A percentile compares a stretch with the other conserved stretches of the same genome.
Conservation (phyloP, 164 flowering plant species). For the Nelumbo lutea region DNA sequence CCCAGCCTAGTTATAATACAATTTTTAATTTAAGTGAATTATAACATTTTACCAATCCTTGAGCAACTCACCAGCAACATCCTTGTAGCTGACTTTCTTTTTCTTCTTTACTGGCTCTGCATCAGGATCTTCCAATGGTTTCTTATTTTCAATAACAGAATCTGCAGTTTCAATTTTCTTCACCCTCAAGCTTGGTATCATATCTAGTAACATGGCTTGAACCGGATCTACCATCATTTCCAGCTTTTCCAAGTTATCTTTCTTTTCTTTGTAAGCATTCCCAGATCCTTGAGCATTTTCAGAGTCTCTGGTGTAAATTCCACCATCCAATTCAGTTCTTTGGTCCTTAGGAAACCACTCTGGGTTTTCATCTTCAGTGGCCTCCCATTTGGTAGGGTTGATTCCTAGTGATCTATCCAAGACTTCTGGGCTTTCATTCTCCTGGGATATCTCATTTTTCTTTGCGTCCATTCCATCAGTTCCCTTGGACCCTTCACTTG, state of each 20-base stretch:
- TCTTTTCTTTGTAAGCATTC: neutral
- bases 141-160: slow-evolving; percentile 16
- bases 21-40: neutral
- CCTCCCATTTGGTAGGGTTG: slow-evolving; percentile 8
- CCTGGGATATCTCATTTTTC: slow-evolving; percentile 10
- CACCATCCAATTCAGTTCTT: slow-evolving; percentile 9
- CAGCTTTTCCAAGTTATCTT: slow-evolving; percentile 20
- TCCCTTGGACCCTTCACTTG: slow-evolving; percentile 5
- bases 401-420: slow-evolving; percentile 15
- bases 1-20: too few species aligned
- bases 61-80: slow-evolving; percentile 66
- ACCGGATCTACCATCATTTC: slow-evolving; percentile 59
- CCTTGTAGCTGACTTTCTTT: slow-evolving; percentile 93
- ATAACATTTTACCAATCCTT: slow-evolving; percentile 55
- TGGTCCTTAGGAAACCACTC: slow-evolving; percentile 8
- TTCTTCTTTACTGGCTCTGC: slow-evolving; percentile 53
- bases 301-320: slow-evolving; percentile 5
- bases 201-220: slow-evolving; percentile 69
- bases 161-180: slow-evolving; percentile 23
- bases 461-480: neutral
- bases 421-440: slow-evolving; percentile 14
- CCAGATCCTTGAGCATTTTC: slow-evolving; percentile 10
- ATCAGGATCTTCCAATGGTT: slow-evolving; percentile 17
- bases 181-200: slow-evolving; percentile 72
- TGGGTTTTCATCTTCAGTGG: slow-evolving; percentile 8